Percentiles rank a stretch among this genome's conserved stretches.
Conservation (phyloP, 768 basidiomycete species). For the Mycena haematopus region DNA sequence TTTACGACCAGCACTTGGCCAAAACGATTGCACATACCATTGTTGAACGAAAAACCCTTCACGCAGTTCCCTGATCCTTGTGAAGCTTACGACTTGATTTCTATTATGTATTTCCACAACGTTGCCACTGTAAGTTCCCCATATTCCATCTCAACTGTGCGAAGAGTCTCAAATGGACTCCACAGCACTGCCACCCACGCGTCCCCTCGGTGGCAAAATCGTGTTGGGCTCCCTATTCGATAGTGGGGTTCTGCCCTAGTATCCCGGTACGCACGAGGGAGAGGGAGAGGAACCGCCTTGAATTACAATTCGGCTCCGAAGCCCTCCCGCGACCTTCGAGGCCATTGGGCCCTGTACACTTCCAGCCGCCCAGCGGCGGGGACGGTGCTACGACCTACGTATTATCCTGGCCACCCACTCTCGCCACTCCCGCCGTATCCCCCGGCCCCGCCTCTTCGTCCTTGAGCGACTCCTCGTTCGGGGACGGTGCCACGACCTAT, state of each 20-base stretch:
- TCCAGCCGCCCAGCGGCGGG: slow-evolving; percentile 3
- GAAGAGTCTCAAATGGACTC: background rate
- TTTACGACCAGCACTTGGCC: slow-evolving; percentile 2
- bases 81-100: background rate
- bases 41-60: background rate
- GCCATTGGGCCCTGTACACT: background rate
- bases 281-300: background rate
- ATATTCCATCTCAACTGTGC: background rate
- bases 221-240: background rate
- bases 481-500: background rate
- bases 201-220: background rate
- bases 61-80: background rate
- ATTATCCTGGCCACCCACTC: slow-evolving; percentile 21
- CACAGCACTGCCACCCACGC: slow-evolving; percentile 12
- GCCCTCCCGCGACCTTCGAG: slow-evolving; percentile 14
- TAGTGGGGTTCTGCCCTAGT: background rate
- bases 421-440: background rate
- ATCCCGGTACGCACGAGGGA: too few relatives aligned
- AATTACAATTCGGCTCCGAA: slow-evolving; percentile 9
- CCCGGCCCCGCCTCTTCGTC: slow-evolving; percentile 5
- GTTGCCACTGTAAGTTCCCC: slow-evolving; percentile 12
- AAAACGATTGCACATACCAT: background rate
- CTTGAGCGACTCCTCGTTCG: background rate
- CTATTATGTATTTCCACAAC: slow-evolving; percentile 24
- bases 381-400: slow-evolving; percentile 3